Percentiles rank a stretch among this genome's conserved stretches.
Conservation (phyloP, 495 filamentous ascomycete species). For the Tuber calosporum region DNA sequence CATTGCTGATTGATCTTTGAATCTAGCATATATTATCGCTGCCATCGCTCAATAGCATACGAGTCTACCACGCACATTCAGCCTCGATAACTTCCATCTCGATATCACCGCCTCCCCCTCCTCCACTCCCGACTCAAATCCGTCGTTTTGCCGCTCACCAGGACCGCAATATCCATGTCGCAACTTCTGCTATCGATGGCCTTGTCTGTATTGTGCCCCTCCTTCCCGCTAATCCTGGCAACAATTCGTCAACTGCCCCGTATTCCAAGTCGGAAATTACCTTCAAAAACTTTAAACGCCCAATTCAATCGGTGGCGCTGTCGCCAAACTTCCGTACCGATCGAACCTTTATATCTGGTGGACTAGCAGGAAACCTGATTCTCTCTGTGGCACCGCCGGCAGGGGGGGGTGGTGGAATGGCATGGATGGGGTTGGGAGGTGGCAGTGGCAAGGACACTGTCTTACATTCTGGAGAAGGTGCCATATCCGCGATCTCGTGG, state of each 20-base stretch:
- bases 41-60: constrained; percentile 67
- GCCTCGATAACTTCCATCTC: constrained; percentile 85
- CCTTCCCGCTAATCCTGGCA: constrained; percentile 53
- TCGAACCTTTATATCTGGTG: constrained; percentile 79
- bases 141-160: constrained; percentile 47
- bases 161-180: constrained; percentile 59
- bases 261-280: constrained; percentile 64
- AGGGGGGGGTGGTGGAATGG: constrained; percentile 46
- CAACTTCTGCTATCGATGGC: constrained; percentile 88
- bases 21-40: constrained; percentile 73
- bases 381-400: constrained; percentile 79
- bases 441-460: constrained; percentile 78
- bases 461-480: constrained; percentile 85
- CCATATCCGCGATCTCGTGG: constrained; percentile 86
- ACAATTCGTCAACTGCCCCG: constrained; percentile 30
- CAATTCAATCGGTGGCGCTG: constrained; percentile 79
- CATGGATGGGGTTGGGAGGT: constrained; percentile 73
- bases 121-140: constrained; percentile 55
- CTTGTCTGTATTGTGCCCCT: constrained; percentile 85
- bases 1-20: neutral
- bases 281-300: constrained; percentile 85
- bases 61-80: constrained; percentile 82
- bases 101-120: constrained; percentile 77
- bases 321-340: constrained; percentile 90
- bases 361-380: constrained; percentile 79